Base-by-base conservation (phyloP, 2,329 filamentous ascomycete genomes). In the Simplicillium aogashimaense region DNA sequence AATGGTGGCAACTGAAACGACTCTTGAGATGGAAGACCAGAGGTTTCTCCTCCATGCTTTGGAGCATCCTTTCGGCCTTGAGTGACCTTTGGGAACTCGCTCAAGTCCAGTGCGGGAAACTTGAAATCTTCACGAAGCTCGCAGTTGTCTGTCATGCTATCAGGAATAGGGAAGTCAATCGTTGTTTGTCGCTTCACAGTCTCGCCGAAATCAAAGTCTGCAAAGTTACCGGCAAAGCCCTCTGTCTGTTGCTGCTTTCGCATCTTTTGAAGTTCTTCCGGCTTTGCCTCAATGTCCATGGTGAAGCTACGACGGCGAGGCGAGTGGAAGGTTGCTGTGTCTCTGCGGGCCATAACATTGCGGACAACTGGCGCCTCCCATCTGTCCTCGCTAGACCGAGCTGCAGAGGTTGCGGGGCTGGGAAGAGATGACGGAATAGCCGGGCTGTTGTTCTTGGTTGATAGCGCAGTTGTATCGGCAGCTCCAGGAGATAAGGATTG, bases 271-370 rank as follows among this genome's bases (percentile, higher is more conserved):
- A 53, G 46, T 34, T 43, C 39, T 6, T 44, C 35, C 10, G 30
- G 30, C 13, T 15, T 32, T n/a, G 60, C 57, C 29, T 72, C 66
- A 11, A 73, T 59, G 42, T 66, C 65, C 57, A 69, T 67, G 4
- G 66, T 64, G 40, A 74, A 58, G 47, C 72, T 76, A 35, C 61
- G 60, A 29, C 67, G 60, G 15, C 65, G 60, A 2, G 68, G 60
- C 0, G 63, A 59, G 45, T 63, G 61, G 15, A 70, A 64, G 0
- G 67, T 67, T 12, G 72, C 48, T 1, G 70, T 73, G 34, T 76
- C 70, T 28, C 71, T 67, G 50, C 67, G 70, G 3, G 71, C 69
- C n/a, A 52, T 47, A 1, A 72, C 66, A 34, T 66, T 66, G 29
- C 63, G 65, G 31, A 75, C 67, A 4, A 72, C 54, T 1, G 70